Evolutionary conservation across 2,329 filamentous ascomycete species (phyloP), one percentile per base, ranked within the genome.

Genomic region (Stemphylium vesicarium): DNA sequence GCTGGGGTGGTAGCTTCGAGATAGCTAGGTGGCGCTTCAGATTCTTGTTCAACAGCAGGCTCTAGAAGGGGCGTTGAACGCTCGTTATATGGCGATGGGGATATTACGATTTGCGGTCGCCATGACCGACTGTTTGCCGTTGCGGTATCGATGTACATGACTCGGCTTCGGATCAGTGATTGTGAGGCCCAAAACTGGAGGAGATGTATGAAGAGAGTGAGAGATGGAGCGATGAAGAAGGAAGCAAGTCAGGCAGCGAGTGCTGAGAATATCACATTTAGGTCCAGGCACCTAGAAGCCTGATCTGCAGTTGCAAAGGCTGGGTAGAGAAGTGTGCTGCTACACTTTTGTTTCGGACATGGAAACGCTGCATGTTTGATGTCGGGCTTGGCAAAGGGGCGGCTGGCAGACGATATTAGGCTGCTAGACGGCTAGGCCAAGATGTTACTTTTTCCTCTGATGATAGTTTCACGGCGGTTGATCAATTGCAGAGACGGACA

Each of bases 1-100:
- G 62, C 62, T 29, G 72, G 71, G 3, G 72, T 75, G 8, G 71
- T 75, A 7, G 72, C 72, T 53, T 74, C 72, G 1, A 74, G 60
- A 49, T 74, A 74, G 13, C 59, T 70, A 4, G 69, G 68, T 11
- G 71, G 68, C 9, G 52, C 41, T 15, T 55, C 41, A 22, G 50
- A 24, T 15, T 61, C 62, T 40, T 69, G 59, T 7, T 64, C 62
- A 4, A 71, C 63, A 36, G 66, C 66, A 2, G 62, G 59, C 13
- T 69, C 69, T 6, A 72, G 32, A 18, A 70, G 53, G 7, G 69
- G 68, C 10, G 65, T 66, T 18, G 58, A 46, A 7, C 64, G 56
- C 20, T 69, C 61, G 24, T 54, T 59, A 40, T 65, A 60, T 26
- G 53, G 50, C 18, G 55, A 59, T 41, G 60, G 52, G 10, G 58